Evolutionary conservation across 805 yeast genomes (phyloP).

Genomic region (Ogataea neopini): DNA sequence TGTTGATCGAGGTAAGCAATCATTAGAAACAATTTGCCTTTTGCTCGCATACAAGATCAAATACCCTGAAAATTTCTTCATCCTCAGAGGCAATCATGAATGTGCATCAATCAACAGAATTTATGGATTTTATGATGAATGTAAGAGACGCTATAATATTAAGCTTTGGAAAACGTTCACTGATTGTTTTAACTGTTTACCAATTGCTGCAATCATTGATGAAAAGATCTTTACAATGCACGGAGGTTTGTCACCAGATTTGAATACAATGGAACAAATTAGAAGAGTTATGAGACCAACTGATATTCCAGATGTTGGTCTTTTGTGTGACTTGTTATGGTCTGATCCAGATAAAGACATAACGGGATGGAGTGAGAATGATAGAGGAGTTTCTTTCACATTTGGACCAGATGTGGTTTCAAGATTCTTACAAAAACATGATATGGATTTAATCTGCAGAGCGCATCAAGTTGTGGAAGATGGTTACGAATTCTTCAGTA

Average conservation of each 20-base stretch:
- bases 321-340: constrained; percentile 95
- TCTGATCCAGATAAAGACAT: constrained; percentile 98
- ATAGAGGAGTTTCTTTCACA: constrained; percentile 98
- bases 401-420: constrained; percentile 99
- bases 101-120: constrained; percentile 97
- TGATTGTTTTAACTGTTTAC: constrained; percentile 97
- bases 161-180: constrained; percentile 98
- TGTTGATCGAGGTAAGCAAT: constrained; percentile 98
- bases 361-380: constrained; percentile 98
- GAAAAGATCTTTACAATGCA: constrained; percentile 99
- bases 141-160: constrained; percentile 97
- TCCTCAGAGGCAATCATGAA: constrained; percentile 97
- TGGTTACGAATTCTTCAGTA: constrained; percentile 95
- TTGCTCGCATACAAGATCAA: constrained; percentile 94
- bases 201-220: constrained; percentile 97
- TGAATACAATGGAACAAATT: constrained; percentile 97
- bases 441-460: constrained; percentile 96
- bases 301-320: constrained; percentile 97
- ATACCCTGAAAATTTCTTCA: constrained; percentile 97
- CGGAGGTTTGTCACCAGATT: constrained; percentile 97
- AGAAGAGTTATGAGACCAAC: constrained; percentile 99
- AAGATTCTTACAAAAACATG: constrained; percentile 93
- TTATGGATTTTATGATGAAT: constrained; percentile 97
- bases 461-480: constrained; percentile 99
- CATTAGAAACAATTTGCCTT: constrained; percentile 92